Evolutionary conservation across 2,329 filamentous ascomycete genomes (phyloP).

Genomic region (Fusarium sp.): DNA sequence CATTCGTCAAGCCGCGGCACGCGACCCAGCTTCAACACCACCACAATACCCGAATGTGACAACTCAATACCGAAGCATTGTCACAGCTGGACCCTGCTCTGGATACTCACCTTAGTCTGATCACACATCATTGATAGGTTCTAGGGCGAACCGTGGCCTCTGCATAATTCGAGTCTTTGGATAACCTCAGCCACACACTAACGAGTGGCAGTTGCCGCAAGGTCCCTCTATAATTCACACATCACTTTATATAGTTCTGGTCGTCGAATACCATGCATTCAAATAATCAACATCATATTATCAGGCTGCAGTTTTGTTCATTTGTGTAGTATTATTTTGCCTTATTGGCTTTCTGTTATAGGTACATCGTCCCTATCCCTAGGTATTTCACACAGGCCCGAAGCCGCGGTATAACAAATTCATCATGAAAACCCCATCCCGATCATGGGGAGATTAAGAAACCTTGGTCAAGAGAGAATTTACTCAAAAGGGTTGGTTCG

Average conservation of each 20-base stretch:
- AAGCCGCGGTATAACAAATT: conserved; percentile 27
- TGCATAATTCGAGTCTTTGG: background rate
- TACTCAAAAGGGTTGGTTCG: conserved; percentile 92
- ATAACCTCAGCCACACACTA: background rate
- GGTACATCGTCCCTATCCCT: conserved; percentile 29
- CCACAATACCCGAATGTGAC: background rate
- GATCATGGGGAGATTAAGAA: conserved; percentile 21
- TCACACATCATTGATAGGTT: background rate
- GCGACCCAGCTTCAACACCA: background rate
- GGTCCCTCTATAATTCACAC: background rate
- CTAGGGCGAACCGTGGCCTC: background rate
- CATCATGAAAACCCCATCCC: conserved; percentile 27
- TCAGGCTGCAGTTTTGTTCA: background rate
- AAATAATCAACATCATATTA: background rate
- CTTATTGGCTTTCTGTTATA: conserved; percentile 30
- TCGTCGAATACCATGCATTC: background rate
- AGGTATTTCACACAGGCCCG: conserved; percentile 29
- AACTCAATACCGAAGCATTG: background rate
- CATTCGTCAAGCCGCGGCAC: background rate
- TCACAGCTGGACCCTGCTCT: background rate
- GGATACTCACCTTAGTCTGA: background rate
- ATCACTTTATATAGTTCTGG: background rate
- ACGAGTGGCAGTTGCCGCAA: background rate
- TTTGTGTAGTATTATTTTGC: conserved; percentile 36
- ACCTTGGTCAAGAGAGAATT: conserved; percentile 37